Conservation (phyloP, 1,139 yeast genomes). For the Protomyces inouyei region DNA sequence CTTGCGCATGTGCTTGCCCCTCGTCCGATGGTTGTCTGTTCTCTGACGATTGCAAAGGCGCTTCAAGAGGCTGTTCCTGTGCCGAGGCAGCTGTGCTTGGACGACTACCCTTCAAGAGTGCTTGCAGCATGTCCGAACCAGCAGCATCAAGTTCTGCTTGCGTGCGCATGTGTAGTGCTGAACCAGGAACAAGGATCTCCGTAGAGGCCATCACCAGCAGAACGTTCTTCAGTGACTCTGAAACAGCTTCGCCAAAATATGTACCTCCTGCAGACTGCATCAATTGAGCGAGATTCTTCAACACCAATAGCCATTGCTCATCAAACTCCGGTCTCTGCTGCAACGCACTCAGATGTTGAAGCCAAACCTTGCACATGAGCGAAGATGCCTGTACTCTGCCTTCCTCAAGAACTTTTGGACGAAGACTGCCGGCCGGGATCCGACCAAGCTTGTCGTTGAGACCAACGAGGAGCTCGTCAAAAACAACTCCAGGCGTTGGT, state of each 20-base stretch:
- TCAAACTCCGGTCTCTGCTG: slow-evolving; percentile 41
- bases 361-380: slow-evolving; percentile 64
- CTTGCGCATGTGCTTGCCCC: too few species aligned
- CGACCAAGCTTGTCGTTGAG: slow-evolving; percentile 3
- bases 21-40: too few species aligned
- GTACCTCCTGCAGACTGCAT: slow-evolving; percentile 39
- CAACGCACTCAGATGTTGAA: slow-evolving; percentile 52
- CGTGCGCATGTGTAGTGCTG: not conserved
- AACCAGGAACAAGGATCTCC: slow-evolving; percentile 28
- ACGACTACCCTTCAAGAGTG: not conserved
- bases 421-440: not conserved
- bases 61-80: too few species aligned
- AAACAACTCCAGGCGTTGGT: not conserved
- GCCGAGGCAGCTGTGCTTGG: not conserved
- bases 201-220: slow-evolving; percentile 43
- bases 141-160: not conserved
- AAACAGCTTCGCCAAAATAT: slow-evolving; percentile 47
- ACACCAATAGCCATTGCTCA: slow-evolving; percentile 45
- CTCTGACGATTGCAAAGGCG: too few species aligned
- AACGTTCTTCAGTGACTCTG: slow-evolving; percentile 61
- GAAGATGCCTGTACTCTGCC: slow-evolving; percentile 59
- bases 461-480: slow-evolving; percentile 4
- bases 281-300: slow-evolving; percentile 49
- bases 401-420: slow-evolving; percentile 2
- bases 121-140: not conserved